Evolutionary conservation across 257 asterid species (phyloP), one percentile per base, ranked within the genome.

Genomic region (Lycium barbarum): DNA sequence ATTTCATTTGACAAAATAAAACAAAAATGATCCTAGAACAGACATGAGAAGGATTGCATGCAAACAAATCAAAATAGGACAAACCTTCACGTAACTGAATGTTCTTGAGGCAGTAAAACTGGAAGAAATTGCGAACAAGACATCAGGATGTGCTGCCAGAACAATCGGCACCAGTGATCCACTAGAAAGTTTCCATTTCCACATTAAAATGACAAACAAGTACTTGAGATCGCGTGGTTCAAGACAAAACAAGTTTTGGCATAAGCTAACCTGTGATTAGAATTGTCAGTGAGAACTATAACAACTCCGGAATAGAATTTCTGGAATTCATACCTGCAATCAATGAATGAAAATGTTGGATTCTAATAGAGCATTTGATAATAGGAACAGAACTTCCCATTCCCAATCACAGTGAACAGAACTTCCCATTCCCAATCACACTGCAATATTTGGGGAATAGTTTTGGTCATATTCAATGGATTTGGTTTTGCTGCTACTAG

Each of bases 141-240:
- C 91, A 8, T 97, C 87, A 18, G 95, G 86, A 83, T 94, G 97
- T 22, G 87, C 87, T 45, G 96, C 90, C 43, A 15, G 43, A 65
- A 65, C 93, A 66, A 94, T 92, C 49, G 93, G 93, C 72, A 94
- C 98, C 94, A 94, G 86, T 3, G 97, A 90, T 81, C 99, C 99
- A 90, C 99, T 92, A 95, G 93, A 90, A 82, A 83, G 22, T 63
- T 58, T 57, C 89, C 87, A 78, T 35, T 80, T 66, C 49, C 55
- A 81, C 35, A 76, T 83, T 74, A 85, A 76, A 84, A 81, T 62
- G 20, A 20, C 71, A 86, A 66, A 45, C 73, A 83, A 88, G 4
- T 26, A 79, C 20, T 15, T 53, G 55, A 59, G 74, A 45, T 70
- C 45, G 0, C 13, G 49, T 18, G 55, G 35, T 17, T 53, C 67